Base-by-base conservation (phyloP, 2,329 filamentous ascomycete genomes). In the Aspergillus sp. region DNA sequence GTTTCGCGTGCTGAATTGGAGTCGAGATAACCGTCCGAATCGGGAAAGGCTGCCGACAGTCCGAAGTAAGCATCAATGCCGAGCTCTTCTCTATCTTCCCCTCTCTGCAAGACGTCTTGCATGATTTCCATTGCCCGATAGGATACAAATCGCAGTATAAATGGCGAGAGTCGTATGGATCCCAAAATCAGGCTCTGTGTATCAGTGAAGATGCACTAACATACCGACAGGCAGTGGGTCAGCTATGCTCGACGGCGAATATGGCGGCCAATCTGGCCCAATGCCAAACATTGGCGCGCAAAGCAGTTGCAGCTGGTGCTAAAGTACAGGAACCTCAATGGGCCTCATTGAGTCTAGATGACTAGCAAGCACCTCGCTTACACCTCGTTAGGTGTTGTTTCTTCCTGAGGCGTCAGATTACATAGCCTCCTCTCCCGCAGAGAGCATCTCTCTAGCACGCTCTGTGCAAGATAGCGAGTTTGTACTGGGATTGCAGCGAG, bases 351-450 rank as follows among this genome's bases (percentile, higher is more conserved):
- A 16, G 13, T 36, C 16, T 13, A n/a, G n/a, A 11, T 6, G 22
- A 22, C 22, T 7, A 22, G 2, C 22, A 38, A 20, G 16, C 10
- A 45, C 22, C 19, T 16, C 22, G 24, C 24, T 26, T 30, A 26
- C 20, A 45, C 17, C 50, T 61, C 40, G 61, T 47, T 8, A 17
- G 82, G 84, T 88, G 16, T 82, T 96, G 46, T 96, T 97, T 75
- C 86, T 96, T 49, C 93, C 93, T 11, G 93, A 96, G 79, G 93
- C 93, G 20, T 84, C 84, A 51, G 91, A 96, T 75, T 96, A 96
- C 76, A 91, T 96, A 63, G 87, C 84, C 17, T 77, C 81, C 1
- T 85, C 84, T 0, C 78, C 86, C 2, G 70, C 82, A 10, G 85
- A 92, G 62, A 88, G 87, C 0, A 73, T 91, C 8, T 79, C 82